phyloP scores from a whole-genome alignment of 495 filamentous ascomycete genomes.

The Corynascus novoguineensis region DNA sequence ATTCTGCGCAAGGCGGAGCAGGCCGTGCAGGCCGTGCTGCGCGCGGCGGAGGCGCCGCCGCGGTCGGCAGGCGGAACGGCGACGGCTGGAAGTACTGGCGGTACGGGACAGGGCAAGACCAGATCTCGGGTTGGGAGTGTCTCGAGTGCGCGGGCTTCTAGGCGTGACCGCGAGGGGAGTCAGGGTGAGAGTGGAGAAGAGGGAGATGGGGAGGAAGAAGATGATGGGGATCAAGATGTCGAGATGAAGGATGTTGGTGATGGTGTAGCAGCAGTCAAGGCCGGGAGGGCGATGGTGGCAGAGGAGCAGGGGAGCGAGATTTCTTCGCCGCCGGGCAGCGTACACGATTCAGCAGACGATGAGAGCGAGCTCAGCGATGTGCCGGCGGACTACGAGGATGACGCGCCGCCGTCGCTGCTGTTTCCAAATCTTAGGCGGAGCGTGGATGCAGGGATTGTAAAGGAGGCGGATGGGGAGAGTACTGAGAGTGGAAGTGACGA shows the following conservation, averaged over 20 bases:
- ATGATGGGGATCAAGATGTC: slow-evolving; percentile 24
- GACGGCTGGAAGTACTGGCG: not conserved
- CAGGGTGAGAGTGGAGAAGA: slow-evolving; percentile 18
- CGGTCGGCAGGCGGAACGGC: slow-evolving; percentile 24
- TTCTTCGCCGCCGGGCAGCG: slow-evolving; percentile 48
- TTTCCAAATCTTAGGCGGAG: slow-evolving; percentile 42
- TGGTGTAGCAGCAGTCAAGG: slow-evolving; percentile 9
- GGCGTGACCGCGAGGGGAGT: slow-evolving; percentile 18
- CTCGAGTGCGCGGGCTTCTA: slow-evolving; percentile 35
- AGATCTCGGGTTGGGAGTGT: slow-evolving; percentile 37
- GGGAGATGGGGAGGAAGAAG: slow-evolving; percentile 8
- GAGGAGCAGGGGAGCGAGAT: slow-evolving; percentile 32
- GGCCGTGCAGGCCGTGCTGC: slow-evolving; percentile 37
- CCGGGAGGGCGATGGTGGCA: slow-evolving; percentile 1
- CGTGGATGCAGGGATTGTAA: slow-evolving; percentile 22
- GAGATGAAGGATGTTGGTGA: slow-evolving; percentile 33
- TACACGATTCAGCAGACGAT: slow-evolving; percentile 72
- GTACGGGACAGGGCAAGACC: not conserved
- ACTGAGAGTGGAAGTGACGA: slow-evolving; percentile 19
- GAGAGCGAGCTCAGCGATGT: slow-evolving; percentile 76
- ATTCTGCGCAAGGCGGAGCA: slow-evolving; percentile 48
- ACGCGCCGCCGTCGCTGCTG: slow-evolving; percentile 39
- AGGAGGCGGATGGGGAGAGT: slow-evolving; percentile 14
- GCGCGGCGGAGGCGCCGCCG: slow-evolving; percentile 39
- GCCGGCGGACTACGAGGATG: slow-evolving; percentile 47